A percentile compares a stretch with the other conserved stretches of the same genome.
These are phyloP conservation scores for Bocquillonia castaneifolia DNA, from an alignment of 441 rosid genomes.

Conservation along the genomic window DNA sequence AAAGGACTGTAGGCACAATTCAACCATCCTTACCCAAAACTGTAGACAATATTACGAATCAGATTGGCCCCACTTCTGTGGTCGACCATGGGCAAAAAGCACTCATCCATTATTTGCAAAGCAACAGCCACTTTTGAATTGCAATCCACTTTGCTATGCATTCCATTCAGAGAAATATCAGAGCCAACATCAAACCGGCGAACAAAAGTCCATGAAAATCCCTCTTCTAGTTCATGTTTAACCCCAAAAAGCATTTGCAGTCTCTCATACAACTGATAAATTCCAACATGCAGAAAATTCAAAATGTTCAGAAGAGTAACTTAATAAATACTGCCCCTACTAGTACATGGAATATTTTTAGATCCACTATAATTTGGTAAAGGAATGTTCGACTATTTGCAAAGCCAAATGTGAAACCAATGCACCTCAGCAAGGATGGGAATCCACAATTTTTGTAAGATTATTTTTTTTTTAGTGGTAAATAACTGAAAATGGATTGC, in stretches of 20 bases:
- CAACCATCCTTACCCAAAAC: constrained; percentile 58
- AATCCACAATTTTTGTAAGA: too few relatives aligned
- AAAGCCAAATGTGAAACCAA: too few relatives aligned
- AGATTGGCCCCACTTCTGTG: constrained; percentile 81
- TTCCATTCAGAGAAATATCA: constrained; percentile 47
- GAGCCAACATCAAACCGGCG: constrained; percentile 57
- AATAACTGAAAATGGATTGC: too few relatives aligned
- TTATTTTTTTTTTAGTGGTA: too few relatives aligned
- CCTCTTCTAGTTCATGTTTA: constrained; percentile 70
- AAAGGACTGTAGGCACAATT: background rate
- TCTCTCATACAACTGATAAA: constrained; percentile 50
- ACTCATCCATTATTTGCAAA: constrained; percentile 81
- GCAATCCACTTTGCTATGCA: constrained; percentile 54
- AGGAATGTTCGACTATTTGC: too few relatives aligned
- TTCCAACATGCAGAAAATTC: constrained; percentile 11
- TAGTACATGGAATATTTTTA: too few relatives aligned
- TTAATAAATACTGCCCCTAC: background rate
- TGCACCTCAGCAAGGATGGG: too few relatives aligned
- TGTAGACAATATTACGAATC: constrained; percentile 79
- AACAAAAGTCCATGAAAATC: constrained; percentile 77
- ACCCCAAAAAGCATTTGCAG: constrained; percentile 71
- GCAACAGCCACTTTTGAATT: constrained; percentile 93
- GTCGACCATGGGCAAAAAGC: constrained; percentile 81
- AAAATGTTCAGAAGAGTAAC: constrained; percentile 1
- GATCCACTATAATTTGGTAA: too few relatives aligned